A percentile compares a stretch with the other conserved stretches of the same genome.
phyloP scores from a whole-genome alignment of 495 filamentous ascomycete genomes.

The Xylaria grammica region DNA sequence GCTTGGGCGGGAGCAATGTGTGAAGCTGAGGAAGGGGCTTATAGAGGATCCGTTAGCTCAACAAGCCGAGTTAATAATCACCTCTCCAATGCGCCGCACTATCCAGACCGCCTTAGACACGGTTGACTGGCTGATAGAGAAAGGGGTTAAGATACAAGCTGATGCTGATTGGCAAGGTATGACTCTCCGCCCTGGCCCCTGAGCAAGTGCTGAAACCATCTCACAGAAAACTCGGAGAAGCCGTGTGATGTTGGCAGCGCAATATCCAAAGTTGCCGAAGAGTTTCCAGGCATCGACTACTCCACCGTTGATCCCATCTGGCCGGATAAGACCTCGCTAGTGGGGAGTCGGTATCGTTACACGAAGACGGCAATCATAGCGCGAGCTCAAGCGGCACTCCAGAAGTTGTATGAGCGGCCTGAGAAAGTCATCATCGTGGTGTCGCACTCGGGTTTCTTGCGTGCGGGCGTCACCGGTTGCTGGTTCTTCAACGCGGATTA shows the following conservation, averaged over 20 bases:
- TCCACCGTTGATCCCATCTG: constrained; percentile 57
- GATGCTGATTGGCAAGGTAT: constrained; percentile 60
- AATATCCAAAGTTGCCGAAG: constrained; percentile 43
- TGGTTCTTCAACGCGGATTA: constrained; percentile 66
- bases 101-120: constrained; percentile 60
- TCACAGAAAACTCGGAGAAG: constrained; percentile 59
- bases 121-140: constrained; percentile 57
- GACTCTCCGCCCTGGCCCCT: not conserved
- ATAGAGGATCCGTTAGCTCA: constrained; percentile 51
- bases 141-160: constrained; percentile 56
- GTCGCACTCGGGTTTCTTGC: constrained; percentile 63
- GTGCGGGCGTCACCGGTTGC: constrained; percentile 50
- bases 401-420: constrained; percentile 53
- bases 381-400: constrained; percentile 54
- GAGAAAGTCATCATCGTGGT: constrained; percentile 68
- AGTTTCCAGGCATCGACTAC: constrained; percentile 62
- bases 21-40: constrained; percentile 50
- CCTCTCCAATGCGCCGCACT: constrained; percentile 63
- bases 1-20: constrained; percentile 60
- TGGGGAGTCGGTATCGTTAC: constrained; percentile 50
- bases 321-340: constrained; percentile 59
- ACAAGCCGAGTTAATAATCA: constrained; percentile 60
- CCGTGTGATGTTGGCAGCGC: constrained; percentile 62
- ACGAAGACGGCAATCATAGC: constrained; percentile 50
- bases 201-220: constrained; percentile 16